phyloP scores from a whole-genome alignment of 768 basidiomycete species.

The Astraeus odoratus region DNA sequence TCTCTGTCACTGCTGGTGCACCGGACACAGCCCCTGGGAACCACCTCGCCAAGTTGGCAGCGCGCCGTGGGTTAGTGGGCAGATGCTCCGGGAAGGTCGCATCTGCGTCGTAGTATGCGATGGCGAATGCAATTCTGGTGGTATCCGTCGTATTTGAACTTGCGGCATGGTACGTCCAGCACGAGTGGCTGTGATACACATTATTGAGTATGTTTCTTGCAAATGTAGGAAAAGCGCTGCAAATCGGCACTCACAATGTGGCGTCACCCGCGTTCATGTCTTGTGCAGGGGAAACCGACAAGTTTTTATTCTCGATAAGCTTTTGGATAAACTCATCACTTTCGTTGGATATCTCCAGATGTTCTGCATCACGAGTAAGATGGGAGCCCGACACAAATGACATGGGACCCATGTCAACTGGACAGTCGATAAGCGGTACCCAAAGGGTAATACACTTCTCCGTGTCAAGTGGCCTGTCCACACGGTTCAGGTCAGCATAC shows the following conservation, averaged over 20 bases:
- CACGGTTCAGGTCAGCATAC: not conserved
- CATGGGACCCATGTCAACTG: conserved; percentile 5
- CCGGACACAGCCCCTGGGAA: conserved; percentile 3
- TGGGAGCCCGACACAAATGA: conserved; percentile 6
- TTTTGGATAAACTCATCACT: conserved; percentile 1
- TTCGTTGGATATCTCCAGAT: conserved; percentile 2
- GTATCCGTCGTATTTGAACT: not conserved
- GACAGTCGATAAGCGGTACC: conserved; percentile 5
- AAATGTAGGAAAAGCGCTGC: no score
- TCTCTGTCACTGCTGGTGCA: conserved; percentile 1
- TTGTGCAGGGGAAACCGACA: conserved; percentile 2
- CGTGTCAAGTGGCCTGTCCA: conserved; percentile 2
- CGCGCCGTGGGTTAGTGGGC: conserved; percentile 2
- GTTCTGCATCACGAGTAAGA: not conserved
- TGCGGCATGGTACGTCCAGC: conserved; percentile 7
- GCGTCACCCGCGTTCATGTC: conserved; percentile 6
- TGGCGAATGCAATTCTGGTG: conserved; percentile 1
- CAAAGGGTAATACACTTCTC: conserved; percentile 7
- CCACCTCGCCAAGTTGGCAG: conserved; percentile 6
- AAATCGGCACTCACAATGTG: conserved; percentile 1
- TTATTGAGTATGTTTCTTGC: not conserved
- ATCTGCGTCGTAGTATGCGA: conserved; percentile 2
- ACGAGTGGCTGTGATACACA: conserved; percentile 2
- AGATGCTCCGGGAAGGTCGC: conserved; percentile 2
- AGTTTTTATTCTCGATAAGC: conserved; percentile 1